A percentile compares a stretch with the other conserved stretches of the same genome.
Evolutionary conservation across 2,329 filamentous ascomycete genomes (phyloP).

Genomic region (Neopestalotiopsis sp.): DNA sequence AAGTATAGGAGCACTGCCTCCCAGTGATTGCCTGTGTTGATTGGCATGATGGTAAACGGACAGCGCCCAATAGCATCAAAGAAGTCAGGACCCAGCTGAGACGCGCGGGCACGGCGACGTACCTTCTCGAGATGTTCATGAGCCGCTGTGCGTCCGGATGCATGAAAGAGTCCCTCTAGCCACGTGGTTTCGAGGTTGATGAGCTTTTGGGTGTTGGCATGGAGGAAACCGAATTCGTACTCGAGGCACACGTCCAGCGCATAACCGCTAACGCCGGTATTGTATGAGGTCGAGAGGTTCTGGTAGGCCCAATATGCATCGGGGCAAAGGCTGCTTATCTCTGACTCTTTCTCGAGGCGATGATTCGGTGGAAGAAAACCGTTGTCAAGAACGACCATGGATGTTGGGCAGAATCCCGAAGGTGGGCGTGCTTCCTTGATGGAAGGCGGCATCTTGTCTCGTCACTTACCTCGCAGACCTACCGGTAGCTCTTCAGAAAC

Average conservation of each 20-base stretch:
- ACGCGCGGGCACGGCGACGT: not conserved
- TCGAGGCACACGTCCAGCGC: not conserved
- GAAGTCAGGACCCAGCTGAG: not conserved
- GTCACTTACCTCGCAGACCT: no score
- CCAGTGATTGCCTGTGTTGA: conserved; percentile 1
- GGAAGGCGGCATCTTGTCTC: no score
- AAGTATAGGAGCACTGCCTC: not conserved
- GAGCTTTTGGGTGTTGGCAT: not conserved
- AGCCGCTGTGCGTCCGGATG: not conserved
- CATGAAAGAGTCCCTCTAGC: not conserved
- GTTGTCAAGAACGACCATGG: not conserved
- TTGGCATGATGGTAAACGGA: not conserved
- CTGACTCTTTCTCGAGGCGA: not conserved
- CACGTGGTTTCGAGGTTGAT: not conserved
- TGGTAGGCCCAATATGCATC: not conserved
- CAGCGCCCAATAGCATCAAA: not conserved
- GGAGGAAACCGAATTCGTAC: not conserved
- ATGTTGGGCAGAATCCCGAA: not conserved
- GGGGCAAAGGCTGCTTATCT: not conserved
- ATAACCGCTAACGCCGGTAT: not conserved
- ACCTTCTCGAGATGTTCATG: not conserved
- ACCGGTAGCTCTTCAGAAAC: not conserved
- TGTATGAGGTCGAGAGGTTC: not conserved
- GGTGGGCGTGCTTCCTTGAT: no score
- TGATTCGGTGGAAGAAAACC: not conserved